Evolutionary conservation across 176 grass and related monocot genomes (phyloP), one percentile per base, ranked within the genome.

Genomic region (Carex littledalei): DNA sequence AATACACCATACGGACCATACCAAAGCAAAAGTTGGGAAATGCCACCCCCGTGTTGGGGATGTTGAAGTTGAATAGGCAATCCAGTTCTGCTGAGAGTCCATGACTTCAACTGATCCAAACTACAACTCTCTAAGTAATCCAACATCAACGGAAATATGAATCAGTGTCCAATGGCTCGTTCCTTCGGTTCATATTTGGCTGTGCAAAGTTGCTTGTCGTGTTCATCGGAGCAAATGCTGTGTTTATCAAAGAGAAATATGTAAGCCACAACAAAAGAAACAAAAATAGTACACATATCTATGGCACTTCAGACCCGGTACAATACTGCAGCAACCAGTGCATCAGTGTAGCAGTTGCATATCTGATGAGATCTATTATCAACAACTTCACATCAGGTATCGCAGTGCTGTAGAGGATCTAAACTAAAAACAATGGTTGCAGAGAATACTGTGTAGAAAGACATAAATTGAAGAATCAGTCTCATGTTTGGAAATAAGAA

Each of bases 181-280:
- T 88, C 61, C 81, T 84, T 63, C 45, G 52, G 50, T 60, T 68
- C 55, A 81, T 16, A 88, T 84, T 77, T 29, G 50, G 69, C 6
- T 53, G 47, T 24, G 2, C 17, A 66, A 59, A 79, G 52, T 84
- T 84, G 45, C 67, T 49, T 12, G 17, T 10, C 71, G 2, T 88
- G 70, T 79, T 80, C 81, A 88, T 88, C 8, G 86, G 86, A 84
- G 86, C 86, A 88, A 88, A 88, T 88, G 86, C 86, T 88, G 81
- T 24, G 63, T 49, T 1, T 16, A 49, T 22, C 5, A 83, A 53
- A 65, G n/a, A 84, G 39, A 63, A 12, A 43, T 24, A 65, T 63
- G 71, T 75, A 63, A 72, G 31, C 59, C 1, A 37, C 7, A 63
- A 66, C 5, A 67, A 22, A 69, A 71, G 14, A 81, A 81, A 18